Base-by-base conservation (phyloP, 441 rosid species). In the Corymbia calophylla region DNA sequence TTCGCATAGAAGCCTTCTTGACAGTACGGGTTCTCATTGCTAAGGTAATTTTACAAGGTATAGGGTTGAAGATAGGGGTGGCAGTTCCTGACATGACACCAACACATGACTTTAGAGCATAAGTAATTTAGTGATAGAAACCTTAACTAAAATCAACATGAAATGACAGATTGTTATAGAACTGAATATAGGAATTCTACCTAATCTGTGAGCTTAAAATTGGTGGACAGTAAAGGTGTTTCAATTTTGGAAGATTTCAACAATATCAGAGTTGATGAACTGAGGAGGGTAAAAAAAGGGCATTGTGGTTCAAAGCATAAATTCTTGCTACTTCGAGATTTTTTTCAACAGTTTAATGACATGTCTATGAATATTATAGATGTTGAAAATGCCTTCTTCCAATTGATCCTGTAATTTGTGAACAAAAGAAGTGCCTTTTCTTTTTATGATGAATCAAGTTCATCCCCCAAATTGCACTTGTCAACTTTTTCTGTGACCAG, bases 21-120 rank as follows among this genome's bases (percentile, higher is more conserved):
- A 93, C 99, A 90, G 88, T 97, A 77, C 96, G 99, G 31, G 81
- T 95, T 86, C 98, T 98, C 92, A 96, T 97, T 84, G 97, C 99
- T 81, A 97, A 96, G 99, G 99, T 98, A 93, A 88, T 90, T 92
- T 27, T 81, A 70, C 25, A 31, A 53, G 77, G 47, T n/a, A 3
- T 68, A 54, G 80, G 48, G n/a, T n/a, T 39, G 39, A 39, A 86
- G 62, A 88, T 82, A 39, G 88, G 87, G 53, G 87, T 70, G 60
- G 66, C 55, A 31, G 27, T 87, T 86, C 60, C 86, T 87, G 80
- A 84, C 86, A 19, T 64, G 80, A n/a, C 84, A 77, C 44, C 23
- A 39, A 51, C 51, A 2, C 12, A 0, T 5, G 84, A 77, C 51
- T 77, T n/a, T 77, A 3, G 84, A 77, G 23, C 8, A 4, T 44